Percentiles rank a stretch among this genome's conserved stretches.
Conservation (phyloP, 106 monocot species). For the Dactylorhiza incarnata region DNA sequence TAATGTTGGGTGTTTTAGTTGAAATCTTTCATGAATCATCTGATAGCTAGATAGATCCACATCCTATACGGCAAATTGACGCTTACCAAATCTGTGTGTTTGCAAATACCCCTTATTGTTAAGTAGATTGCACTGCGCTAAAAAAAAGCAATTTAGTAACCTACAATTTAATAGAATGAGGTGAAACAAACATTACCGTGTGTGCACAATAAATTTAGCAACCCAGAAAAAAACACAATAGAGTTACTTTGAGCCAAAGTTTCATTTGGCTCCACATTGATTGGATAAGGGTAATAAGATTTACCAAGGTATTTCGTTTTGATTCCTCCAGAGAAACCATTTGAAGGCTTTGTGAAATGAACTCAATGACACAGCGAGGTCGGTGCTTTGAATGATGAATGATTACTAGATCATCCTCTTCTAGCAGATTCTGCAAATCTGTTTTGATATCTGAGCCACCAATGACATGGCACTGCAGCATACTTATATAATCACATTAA, state of each 20-base stretch:
- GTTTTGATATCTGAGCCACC: slow-evolving; percentile 39
- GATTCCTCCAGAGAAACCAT: slow-evolving; percentile 62
- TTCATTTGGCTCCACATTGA: neutral
- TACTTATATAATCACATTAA: slow-evolving; percentile 4
- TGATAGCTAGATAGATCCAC: neutral
- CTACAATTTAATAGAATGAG: neutral
- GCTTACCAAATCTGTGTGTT: neutral
- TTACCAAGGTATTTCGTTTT: slow-evolving; percentile 62
- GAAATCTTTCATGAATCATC: neutral
- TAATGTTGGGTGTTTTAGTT: neutral
- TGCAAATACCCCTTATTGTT: neutral
- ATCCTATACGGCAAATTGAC: neutral
- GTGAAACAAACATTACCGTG: neutral
- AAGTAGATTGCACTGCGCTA: neutral
- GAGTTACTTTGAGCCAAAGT: neutral
- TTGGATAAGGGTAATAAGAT: neutral
- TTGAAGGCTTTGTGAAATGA: slow-evolving; percentile 73
- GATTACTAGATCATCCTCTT: slow-evolving; percentile 69
- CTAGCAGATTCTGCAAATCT: slow-evolving; percentile 73
- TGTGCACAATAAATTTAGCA: neutral
- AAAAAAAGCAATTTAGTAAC: neutral
- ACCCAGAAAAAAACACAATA: neutral
- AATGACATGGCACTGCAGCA: slow-evolving; percentile 81
- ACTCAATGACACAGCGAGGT: slow-evolving; percentile 83
- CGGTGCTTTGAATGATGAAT: slow-evolving; percentile 67